These are phyloP conservation scores for Pseudoturritis turrita DNA, from an alignment of 345 rosid genomes.

Conservation along the genomic window DNA sequence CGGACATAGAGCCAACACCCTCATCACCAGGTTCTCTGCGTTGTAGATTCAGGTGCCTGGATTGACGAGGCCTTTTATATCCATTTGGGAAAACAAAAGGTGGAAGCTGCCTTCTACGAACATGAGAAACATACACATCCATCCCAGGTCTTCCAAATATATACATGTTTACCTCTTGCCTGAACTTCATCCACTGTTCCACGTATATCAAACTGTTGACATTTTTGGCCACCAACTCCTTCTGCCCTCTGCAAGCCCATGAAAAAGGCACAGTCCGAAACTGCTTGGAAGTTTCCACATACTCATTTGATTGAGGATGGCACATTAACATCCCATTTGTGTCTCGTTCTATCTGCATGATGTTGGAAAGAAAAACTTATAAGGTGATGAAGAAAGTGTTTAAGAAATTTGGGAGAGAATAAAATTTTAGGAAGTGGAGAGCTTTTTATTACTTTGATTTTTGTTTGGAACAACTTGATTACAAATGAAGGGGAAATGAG, in stretches of 20 bases:
- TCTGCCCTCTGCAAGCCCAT: conserved; percentile 67
- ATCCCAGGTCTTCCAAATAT: conserved; percentile 65
- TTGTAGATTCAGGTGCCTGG: conserved; percentile 41
- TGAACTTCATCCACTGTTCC: conserved; percentile 60
- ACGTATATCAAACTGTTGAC: conserved; percentile 71
- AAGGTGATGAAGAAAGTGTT: no score
- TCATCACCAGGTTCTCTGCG: conserved; percentile 37
- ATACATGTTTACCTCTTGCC: conserved; percentile 48
- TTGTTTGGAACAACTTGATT: no score
- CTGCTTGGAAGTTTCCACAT: conserved; percentile 45
- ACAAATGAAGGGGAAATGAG: no score
- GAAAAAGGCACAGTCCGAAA: conserved; percentile 53
- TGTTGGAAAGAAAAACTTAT: no score
- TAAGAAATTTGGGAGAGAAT: no score
- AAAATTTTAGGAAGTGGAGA: no score
- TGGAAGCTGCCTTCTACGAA: conserved; percentile 60
- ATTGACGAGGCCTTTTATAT: conserved; percentile 40
- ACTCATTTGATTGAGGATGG: conserved; percentile 64
- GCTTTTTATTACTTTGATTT: no score
- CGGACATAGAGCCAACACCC: conserved; percentile 20
- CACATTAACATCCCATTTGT: conserved; percentile 66
- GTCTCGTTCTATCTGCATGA: conserved; percentile 59
- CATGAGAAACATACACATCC: conserved; percentile 62
- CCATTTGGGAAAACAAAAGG: conserved; percentile 60
- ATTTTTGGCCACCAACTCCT: conserved; percentile 48